A percentile compares a stretch with the other conserved stretches of the same genome.
Conservation (phyloP, 2,329 filamentous ascomycete species). For the Dryadomyces sulphureus region DNA sequence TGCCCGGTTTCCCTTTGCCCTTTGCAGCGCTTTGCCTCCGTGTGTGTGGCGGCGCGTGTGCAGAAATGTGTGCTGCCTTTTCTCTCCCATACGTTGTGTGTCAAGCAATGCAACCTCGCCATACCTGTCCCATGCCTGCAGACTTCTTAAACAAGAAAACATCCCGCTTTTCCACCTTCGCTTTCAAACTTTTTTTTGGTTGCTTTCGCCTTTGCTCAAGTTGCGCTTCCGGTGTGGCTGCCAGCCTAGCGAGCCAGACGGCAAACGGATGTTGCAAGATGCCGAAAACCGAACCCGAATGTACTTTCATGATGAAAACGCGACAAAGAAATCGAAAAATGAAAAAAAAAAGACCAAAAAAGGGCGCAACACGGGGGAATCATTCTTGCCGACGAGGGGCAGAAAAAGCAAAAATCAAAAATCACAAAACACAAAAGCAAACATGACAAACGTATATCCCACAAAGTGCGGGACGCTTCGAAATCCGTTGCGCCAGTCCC, state of each 20-base stretch:
- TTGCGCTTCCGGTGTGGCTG: not conserved
- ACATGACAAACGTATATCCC: not conserved
- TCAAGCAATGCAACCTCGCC: not conserved
- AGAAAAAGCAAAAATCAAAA: not conserved
- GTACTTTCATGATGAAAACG: too few species aligned
- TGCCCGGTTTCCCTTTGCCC: not conserved
- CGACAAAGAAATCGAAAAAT: not conserved
- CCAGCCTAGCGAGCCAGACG: too few species aligned
- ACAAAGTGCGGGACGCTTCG: not conserved
- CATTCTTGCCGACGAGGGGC: not conserved
- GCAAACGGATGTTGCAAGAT: too few species aligned
- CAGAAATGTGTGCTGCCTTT: not conserved
- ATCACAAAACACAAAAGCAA: not conserved
- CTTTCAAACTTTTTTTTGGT: not conserved
- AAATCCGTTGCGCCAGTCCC: not conserved
- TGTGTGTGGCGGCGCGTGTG: too few species aligned
- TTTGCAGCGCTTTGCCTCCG: too few species aligned
- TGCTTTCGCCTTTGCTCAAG: not conserved
- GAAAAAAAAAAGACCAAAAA: not conserved
- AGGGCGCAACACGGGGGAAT: conserved; percentile 6
- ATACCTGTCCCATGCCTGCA: not conserved
- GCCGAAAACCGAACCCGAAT: not conserved
- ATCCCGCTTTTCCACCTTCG: not conserved
- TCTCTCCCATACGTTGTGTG: not conserved
- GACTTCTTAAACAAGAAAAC: not conserved